These are phyloP conservation scores for Coemansia sp. DNA, from an alignment of 192 early-diverging fungal species.

Conservation along the genomic window DNA sequence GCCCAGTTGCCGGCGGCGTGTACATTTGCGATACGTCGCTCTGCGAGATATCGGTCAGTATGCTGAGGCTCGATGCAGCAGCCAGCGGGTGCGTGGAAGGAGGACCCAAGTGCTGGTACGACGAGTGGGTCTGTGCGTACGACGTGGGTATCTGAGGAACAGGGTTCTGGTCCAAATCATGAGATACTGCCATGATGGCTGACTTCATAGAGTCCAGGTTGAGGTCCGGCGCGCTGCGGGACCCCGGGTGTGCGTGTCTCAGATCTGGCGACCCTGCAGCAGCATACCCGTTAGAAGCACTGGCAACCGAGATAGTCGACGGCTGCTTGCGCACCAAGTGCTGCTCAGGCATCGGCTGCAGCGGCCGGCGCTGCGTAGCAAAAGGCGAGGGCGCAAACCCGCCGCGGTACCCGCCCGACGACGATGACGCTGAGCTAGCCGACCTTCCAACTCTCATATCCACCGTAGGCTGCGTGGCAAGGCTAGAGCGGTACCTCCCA, in stretches of 20 bases:
- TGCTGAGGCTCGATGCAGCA: slow-evolving; percentile 15
- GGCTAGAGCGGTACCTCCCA: slow-evolving; percentile 6
- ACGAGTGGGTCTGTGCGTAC: slow-evolving; percentile 4
- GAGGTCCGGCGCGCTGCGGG: slow-evolving; percentile 54
- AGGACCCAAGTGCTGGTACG: slow-evolving; percentile 8
- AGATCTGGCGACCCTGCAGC: slow-evolving; percentile 13
- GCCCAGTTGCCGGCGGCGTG: slow-evolving; percentile 1
- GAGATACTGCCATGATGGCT: slow-evolving; percentile 27
- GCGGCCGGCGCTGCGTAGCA: slow-evolving; percentile 39
- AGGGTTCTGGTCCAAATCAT: slow-evolving; percentile 31
- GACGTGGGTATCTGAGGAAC: slow-evolving; percentile 43
- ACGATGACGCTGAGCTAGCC: slow-evolving; percentile 42
- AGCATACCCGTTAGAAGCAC: slow-evolving; percentile 5
- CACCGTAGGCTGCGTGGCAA: slow-evolving; percentile 8
- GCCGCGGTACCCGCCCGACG: slow-evolving; percentile 37
- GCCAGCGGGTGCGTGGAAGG: slow-evolving; percentile 18
- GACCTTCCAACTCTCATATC: slow-evolving; percentile 48
- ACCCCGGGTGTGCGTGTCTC: slow-evolving; percentile 34
- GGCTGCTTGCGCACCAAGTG: slow-evolving; percentile 39
- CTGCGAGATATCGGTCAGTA: slow-evolving; percentile 10
- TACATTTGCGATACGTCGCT: slow-evolving; percentile 5
- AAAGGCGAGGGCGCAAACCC: slow-evolving; percentile 10
- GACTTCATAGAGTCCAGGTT: slow-evolving; percentile 39
- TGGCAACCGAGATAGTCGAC: slow-evolving; percentile 35
- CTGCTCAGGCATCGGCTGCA: slow-evolving; percentile 26